Evolutionary conservation across 2,329 filamentous ascomycete species (phyloP), one percentile per base, ranked within the genome.

Genomic region (Colletotrichum salicis): DNA sequence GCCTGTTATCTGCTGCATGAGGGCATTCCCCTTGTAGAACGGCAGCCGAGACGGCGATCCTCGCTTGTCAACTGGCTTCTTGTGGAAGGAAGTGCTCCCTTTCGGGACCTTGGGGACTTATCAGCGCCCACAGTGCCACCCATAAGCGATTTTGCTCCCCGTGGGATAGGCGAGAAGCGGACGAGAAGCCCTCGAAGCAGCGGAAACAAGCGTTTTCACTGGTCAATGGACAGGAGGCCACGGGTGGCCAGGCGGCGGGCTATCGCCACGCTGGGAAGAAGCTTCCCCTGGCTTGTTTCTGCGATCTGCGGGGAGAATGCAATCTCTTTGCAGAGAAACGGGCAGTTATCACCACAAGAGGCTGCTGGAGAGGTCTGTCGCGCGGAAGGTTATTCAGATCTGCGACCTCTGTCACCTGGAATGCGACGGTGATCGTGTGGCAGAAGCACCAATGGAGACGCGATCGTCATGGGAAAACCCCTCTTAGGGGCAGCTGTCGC

Each of bases 161-260:
- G 41, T 22, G n/a, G 41, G 19, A n/a, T 19, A 48, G 41, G 19
- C 19, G 41, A 48, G 15, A 48, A 48, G 41, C 41, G 7, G 10
- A n/a, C 19, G 8, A 48, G 41, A 48, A 48, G 41, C 41, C 41
- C 41, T n/a, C n/a, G 41, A 41, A 31, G 29, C 60, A 35, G 45
- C 13, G 52, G n/a, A 63, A 52, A 54, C 45, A 54, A 62, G 48
- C 48, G 37, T 62, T 52, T 56, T 37, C 19, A 71, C 64, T 71
- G 65, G 58, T 45, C 52, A 52, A 45, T 59, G 54, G 58, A 41
- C 22, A n/a, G 29, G 37, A 52, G 29, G 64, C 19, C 31, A 52
- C 22, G 12, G 24, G 51, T 52, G 29, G 64, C 22, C 51, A 57
- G 59, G 45, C 31, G 64, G 33, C 33, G 63, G 54, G 57, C 29